Base-by-base conservation (phyloP, 805 yeast species). In the Candida ovalis region DNA sequence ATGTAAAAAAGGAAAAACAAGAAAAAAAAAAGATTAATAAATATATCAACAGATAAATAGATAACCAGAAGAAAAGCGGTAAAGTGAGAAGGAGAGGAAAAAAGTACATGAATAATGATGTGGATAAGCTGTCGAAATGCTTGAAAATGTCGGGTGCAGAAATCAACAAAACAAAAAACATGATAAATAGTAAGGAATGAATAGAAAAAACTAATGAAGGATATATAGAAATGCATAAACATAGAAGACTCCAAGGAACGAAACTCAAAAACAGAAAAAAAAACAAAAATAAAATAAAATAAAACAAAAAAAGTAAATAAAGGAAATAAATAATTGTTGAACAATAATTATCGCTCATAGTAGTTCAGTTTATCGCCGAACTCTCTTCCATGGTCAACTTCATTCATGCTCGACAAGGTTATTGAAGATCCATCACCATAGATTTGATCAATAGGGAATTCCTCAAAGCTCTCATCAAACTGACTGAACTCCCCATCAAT, bases 381-480 rank as follows among this genome's bases (percentile, higher is more conserved):
- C 24, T 37, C 40, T 21, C 24, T 23, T 9, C 24, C 40, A 24
- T 37, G 40, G 24, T 37, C 23, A 12, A 19, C 10, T 21, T 23
- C 40, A 22, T 23, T n/a, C 13, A 21, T 25, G 9, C n/a, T 25
- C 15, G 42, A 21, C 10, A 21, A 4, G 13, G 23, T 24, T 10
- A n/a, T 24, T n/a, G 32, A 2, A 2, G 28, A 8, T 2, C 32
- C 43, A 7, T 44, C 44, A 7, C 47, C 58, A 40, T 49, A 45
- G 40, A 41, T 40, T 13, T 50, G 55, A 38, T 53, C 48, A 15
- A 51, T 42, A 15, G 47, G 48, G 33, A 50, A 52, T 9, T 44
- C 51, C 17, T 48, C 58, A 36, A 47, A 38, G 10, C 46, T 4
- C 8, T 51, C 55, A 21, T 35, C 52, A 30, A 46, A 51, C n/a